These are phyloP conservation scores for Candida hungchunana DNA, from an alignment of 805 yeast genomes.

Conservation along the genomic window DNA sequence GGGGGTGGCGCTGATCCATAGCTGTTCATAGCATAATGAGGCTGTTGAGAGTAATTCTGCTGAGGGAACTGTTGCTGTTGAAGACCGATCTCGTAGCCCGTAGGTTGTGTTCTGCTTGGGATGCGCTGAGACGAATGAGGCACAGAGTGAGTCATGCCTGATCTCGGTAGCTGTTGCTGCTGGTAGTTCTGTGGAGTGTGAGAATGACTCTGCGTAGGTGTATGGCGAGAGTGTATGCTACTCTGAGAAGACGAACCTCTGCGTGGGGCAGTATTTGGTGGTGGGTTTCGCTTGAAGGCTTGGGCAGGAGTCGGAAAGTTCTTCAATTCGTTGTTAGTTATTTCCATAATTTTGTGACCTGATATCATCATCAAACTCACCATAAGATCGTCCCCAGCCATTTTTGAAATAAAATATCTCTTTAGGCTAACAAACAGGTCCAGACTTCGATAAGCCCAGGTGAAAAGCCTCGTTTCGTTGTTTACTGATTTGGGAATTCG, in stretches of 20 bases:
- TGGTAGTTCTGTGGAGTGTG: no score
- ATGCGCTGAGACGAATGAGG: conserved; percentile 1
- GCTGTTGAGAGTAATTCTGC: not conserved
- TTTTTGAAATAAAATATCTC: conserved; percentile 25
- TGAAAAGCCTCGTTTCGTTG: no score
- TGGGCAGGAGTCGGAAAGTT: conserved; percentile 29
- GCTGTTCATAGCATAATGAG: conserved; percentile 1
- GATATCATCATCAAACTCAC: conserved; percentile 13
- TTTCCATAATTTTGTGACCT: not conserved
- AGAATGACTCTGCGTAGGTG: not conserved
- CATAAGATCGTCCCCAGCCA: conserved; percentile 28
- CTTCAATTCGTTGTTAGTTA: conserved; percentile 7
- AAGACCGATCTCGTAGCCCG: not conserved
- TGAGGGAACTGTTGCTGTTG: conserved; percentile 3
- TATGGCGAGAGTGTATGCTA: conserved; percentile 2
- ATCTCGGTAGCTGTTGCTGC: no score
- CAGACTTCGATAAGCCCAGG: no score
- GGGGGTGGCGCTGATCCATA: not conserved
- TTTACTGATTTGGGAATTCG: no score
- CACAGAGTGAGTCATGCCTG: no score
- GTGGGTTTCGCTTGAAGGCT: conserved; percentile 24
- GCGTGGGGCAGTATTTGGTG: conserved; percentile 14
- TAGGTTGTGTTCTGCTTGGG: conserved; percentile 1
- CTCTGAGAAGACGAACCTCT: conserved; percentile 9
- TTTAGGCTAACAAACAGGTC: no score